phyloP scores from a whole-genome alignment of 1,139 yeast species.

The Candida albicans region DNA sequence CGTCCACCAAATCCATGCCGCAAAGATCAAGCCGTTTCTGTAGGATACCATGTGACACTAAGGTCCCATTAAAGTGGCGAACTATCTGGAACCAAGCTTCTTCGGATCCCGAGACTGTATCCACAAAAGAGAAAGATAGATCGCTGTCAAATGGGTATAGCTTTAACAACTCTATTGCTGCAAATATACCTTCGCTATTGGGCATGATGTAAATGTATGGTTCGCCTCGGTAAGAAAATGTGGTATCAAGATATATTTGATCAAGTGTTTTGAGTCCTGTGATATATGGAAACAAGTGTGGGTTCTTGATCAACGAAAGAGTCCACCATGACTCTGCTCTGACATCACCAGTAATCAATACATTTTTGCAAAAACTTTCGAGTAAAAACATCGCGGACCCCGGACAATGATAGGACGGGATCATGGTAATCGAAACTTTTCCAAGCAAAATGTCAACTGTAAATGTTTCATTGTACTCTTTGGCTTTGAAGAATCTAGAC shows the following conservation, averaged over 20 bases:
- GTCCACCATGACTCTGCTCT: slow-evolving; percentile 61
- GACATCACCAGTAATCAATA: slow-evolving; percentile 59
- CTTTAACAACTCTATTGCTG: slow-evolving; percentile 32
- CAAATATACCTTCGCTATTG: slow-evolving; percentile 43
- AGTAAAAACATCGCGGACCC: slow-evolving; percentile 60
- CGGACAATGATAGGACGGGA: slow-evolving; percentile 59
- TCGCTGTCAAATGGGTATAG: slow-evolving; percentile 46
- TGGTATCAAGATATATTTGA: slow-evolving; percentile 57
- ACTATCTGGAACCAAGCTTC: slow-evolving; percentile 51
- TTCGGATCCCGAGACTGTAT: slow-evolving; percentile 54
- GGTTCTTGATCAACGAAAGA: slow-evolving; percentile 35
- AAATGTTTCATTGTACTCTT: slow-evolving; percentile 29
- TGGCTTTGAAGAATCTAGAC: slow-evolving; percentile 21
- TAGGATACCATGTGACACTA: slow-evolving; percentile 33
- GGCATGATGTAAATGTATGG: slow-evolving; percentile 47
- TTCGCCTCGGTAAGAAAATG: slow-evolving; percentile 52
- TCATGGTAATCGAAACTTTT: slow-evolving; percentile 24
- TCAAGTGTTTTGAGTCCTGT: slow-evolving; percentile 36
- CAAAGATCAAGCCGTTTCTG: slow-evolving; percentile 17
- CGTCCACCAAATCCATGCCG: slow-evolving; percentile 1
- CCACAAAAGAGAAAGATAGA: slow-evolving; percentile 42
- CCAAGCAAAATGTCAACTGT: slow-evolving; percentile 15
- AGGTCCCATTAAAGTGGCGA: slow-evolving; percentile 26
- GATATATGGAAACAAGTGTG: slow-evolving; percentile 45
- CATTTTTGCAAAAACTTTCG: slow-evolving; percentile 31